A percentile compares a stretch with the other conserved stretches of the same genome.
Evolutionary conservation across 129 eudicot genomes (phyloP).

Genomic region (Artemisia tridentata): DNA sequence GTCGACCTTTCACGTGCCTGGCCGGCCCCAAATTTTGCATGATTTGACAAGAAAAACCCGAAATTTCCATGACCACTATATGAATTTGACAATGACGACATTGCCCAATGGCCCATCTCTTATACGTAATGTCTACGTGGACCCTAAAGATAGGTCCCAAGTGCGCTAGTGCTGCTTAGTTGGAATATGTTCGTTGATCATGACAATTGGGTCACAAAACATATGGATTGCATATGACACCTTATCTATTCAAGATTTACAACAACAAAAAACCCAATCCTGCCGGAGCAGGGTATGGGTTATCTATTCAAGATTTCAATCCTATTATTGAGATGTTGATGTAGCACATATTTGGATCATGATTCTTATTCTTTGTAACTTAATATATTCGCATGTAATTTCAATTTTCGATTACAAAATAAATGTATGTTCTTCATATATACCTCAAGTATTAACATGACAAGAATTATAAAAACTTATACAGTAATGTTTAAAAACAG

Average conservation of each 20-base stretch:
- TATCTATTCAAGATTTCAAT: no score
- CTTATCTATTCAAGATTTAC: no score
- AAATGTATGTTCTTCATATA: no score
- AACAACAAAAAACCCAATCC: no score
- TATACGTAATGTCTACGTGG: slow-evolving; percentile 16
- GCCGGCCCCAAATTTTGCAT: slow-evolving; percentile 1
- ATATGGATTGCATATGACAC: not conserved
- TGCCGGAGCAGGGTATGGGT: no score
- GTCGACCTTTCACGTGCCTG: not conserved
- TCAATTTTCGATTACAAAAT: no score
- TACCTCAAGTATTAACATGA: no score
- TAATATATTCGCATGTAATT: no score
- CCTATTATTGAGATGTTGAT: not conserved
- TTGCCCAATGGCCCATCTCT: slow-evolving; percentile 11
- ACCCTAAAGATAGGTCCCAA: slow-evolving; percentile 20
- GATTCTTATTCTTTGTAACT: not conserved
- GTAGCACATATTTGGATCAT: not conserved
- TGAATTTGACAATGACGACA: slow-evolving; percentile 25
- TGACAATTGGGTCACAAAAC: slow-evolving; percentile 15
- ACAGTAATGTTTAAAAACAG: no score
- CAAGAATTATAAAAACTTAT: no score
- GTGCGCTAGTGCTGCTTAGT: slow-evolving; percentile 22
- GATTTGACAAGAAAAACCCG: slow-evolving; percentile 5
- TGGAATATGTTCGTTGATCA: slow-evolving; percentile 21
- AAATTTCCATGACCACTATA: not conserved